Percentiles rank a stretch among this genome's conserved stretches.
phyloP scores from a whole-genome alignment of 2,329 filamentous ascomycete species.

The Hypomyces rosellus region DNA sequence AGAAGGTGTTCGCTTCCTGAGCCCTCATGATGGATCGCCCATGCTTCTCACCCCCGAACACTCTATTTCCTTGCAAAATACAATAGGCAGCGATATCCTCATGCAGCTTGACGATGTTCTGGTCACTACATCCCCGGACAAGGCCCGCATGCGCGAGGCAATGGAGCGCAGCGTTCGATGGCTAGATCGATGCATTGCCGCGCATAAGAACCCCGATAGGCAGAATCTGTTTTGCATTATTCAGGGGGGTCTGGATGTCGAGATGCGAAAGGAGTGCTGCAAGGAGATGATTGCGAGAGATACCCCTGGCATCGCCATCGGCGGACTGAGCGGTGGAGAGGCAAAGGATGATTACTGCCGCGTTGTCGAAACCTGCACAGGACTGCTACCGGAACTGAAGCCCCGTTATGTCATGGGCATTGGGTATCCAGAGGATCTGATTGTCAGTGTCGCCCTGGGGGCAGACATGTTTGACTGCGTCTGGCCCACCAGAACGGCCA shows the following conservation, averaged over 20 bases:
- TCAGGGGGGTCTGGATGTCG: conserved; percentile 86
- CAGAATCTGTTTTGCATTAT: conserved; percentile 99
- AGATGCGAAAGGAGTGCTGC: conserved; percentile 78
- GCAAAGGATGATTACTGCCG: conserved; percentile 88
- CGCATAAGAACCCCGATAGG: conserved; percentile 72
- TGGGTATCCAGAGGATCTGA: conserved; percentile 90
- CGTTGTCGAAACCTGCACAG: conserved; percentile 82
- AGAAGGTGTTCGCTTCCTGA: conserved; percentile 91
- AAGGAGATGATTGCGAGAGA: conserved; percentile 80
- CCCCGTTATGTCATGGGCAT: conserved; percentile 99
- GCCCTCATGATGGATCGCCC: conserved; percentile 86
- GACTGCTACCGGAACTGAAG: conserved; percentile 77
- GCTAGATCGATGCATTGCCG: conserved; percentile 90
- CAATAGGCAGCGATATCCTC: conserved; percentile 96
- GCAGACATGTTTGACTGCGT: conserved; percentile 99
- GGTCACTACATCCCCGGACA: conserved; percentile 88
- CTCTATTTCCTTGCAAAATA: conserved; percentile 92
- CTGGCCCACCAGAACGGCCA: conserved; percentile 92
- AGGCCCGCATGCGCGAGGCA: conserved; percentile 80
- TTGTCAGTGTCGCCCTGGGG: conserved; percentile 87
- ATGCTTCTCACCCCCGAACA: conserved; percentile 98
- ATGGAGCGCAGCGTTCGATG: conserved; percentile 93
- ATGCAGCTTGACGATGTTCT: conserved; percentile 99
- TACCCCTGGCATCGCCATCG: conserved; percentile 94
- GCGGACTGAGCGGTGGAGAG: conserved; percentile 89